A percentile compares a stretch with the other conserved stretches of the same genome.
phyloP scores from a whole-genome alignment of 164 flowering plant species.

The Protea cynaroides region DNA sequence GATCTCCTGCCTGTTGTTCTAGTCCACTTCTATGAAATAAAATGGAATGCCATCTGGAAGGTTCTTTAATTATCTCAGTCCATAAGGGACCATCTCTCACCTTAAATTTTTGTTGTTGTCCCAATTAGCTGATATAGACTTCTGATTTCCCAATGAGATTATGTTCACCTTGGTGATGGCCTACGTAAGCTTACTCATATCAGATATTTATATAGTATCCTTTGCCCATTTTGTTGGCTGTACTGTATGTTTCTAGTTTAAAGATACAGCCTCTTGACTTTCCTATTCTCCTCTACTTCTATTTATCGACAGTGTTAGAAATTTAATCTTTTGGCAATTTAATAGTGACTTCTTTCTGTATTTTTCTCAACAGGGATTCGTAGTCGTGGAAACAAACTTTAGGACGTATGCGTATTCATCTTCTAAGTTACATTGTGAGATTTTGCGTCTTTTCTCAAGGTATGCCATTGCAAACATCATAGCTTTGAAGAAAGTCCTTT shows the following conservation, averaged over 20 bases:
- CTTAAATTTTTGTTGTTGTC: too few species aligned
- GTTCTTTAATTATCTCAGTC: too few species aligned
- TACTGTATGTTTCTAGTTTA: background rate
- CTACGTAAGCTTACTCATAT: too few species aligned
- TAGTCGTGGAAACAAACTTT: slow-evolving; percentile 93
- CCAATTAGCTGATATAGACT: too few species aligned
- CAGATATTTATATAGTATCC: too few species aligned
- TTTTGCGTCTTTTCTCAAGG: slow-evolving; percentile 86
- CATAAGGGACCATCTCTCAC: too few species aligned
- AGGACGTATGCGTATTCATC: slow-evolving; percentile 89
- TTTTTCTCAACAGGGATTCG: slow-evolving; percentile 59
- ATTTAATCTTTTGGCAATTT: background rate
- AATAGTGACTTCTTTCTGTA: background rate
- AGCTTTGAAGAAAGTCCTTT: background rate
- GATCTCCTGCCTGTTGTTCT: too few species aligned
- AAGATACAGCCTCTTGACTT: background rate
- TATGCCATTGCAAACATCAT: slow-evolving; percentile 12
- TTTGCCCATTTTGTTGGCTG: background rate
- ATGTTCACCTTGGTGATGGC: too few species aligned
- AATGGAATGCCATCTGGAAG: too few species aligned
- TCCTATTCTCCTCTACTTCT: background rate
- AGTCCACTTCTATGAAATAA: too few species aligned
- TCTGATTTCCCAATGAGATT: too few species aligned
- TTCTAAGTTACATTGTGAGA: slow-evolving; percentile 87
- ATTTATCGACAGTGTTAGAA: background rate